These are phyloP conservation scores for Plasmodium cynomolgi DNA, from an alignment of 169 alveolate species.

Conservation along the genomic window DNA sequence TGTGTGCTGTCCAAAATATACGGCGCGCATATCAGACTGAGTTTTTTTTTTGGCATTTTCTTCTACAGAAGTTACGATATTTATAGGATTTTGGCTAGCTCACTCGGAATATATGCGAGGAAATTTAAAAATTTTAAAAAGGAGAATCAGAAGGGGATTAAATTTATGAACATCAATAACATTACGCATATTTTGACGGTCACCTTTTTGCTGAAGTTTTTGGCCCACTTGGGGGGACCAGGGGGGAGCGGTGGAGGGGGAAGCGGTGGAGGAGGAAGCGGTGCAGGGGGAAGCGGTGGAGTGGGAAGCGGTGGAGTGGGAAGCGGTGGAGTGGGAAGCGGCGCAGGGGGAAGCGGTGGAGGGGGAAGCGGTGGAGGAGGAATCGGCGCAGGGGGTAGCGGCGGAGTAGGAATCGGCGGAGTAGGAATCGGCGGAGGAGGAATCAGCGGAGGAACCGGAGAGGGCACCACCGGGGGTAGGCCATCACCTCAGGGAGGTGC, in stretches of 20 bases:
- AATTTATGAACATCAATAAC: slow-evolving; percentile 61
- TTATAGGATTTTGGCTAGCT: slow-evolving; percentile 25
- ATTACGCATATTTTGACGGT: slow-evolving; percentile 44
- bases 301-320: too few relatives aligned
- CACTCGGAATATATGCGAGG: slow-evolving; percentile 10
- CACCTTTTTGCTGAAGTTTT: slow-evolving; percentile 9
- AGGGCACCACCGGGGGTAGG: background rate
- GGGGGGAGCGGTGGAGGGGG: background rate
- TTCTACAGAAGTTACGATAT: slow-evolving; percentile 49
- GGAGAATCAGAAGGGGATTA: slow-evolving; percentile 40
- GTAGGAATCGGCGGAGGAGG: too few relatives aligned
- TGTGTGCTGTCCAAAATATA: slow-evolving; percentile 57
- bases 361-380: too few relatives aligned
- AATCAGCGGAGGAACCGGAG: too few relatives aligned
- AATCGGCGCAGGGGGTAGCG: too few relatives aligned
- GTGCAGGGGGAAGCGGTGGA: too few relatives aligned
- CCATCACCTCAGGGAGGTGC: background rate
- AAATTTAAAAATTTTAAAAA: slow-evolving; percentile 47
- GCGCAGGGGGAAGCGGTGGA: too few relatives aligned
- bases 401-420: too few relatives aligned
- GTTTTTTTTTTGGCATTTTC: slow-evolving; percentile 43
- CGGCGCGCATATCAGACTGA: slow-evolving; percentile 53
- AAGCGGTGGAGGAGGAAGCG: background rate
- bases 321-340: too few relatives aligned
- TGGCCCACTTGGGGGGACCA: background rate